Evolutionary conservation across 345 rosid species (phyloP), one percentile per base, ranked within the genome.

Genomic region (Psidium guajava): DNA sequence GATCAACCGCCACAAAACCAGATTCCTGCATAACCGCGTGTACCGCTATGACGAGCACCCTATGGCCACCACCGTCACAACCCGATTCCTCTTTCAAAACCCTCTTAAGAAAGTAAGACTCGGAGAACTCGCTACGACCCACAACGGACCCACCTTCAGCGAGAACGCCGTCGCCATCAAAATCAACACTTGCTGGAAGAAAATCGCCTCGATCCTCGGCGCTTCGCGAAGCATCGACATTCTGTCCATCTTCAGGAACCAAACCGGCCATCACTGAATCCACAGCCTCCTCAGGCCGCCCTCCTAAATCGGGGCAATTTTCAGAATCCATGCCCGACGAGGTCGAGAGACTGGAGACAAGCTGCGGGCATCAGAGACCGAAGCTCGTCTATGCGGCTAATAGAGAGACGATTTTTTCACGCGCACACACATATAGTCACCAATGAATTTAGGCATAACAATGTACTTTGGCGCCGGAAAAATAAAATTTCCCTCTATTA

Each of bases 11-110:
- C 21, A 92, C 89, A 82, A 94, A 95, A 21, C 97, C 97, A 24
- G 95, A 93, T 57, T 96, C 95, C 54, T 93, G 83, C 73, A 96
- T 88, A 49, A 95, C 93, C 0, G 98, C 95, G 49, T 94, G 98
- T 84, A 94, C 90, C 6, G 97, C 94, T 54, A 90, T 24, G 57
- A 90, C 91, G 55, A 94, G 75, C 18, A 87, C 90, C 88, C 90
- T 90, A 52, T 87, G 90, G 49, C 88, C 88, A 55, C 88, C 81
- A n/a, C 89, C 85, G n/a, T 82, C 87, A 74, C 87, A 89, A 58
- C 88, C 91, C 83, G 91, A 85, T 85, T 92, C 95, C 86, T 91
- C 91, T 73, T 88, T 87, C 82, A 94, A 82, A 25, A 93, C 86
- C 82, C 91, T 91, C 92, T 89, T 92, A 86, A 92, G 87, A 83